These are phyloP conservation scores for Naganishia friedmannii DNA, from an alignment of 768 basidiomycete genomes.

Conservation along the genomic window DNA sequence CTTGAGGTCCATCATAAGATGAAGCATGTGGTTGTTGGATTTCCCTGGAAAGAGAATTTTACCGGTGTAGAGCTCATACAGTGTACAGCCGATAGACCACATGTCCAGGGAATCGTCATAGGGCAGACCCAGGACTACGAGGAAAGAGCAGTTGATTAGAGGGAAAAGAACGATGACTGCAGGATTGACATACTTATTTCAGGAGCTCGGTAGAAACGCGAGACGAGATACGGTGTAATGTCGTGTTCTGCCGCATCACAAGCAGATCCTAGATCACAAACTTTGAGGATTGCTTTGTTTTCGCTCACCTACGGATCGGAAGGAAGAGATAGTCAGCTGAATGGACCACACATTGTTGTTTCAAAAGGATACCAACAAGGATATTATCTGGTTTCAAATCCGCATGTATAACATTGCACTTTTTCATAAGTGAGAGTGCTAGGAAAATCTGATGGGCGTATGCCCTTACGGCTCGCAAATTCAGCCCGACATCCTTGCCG, in stretches of 20 bases:
- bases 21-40: slow-evolving; percentile 95
- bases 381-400: slow-evolving; percentile 99
- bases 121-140: slow-evolving; percentile 82
- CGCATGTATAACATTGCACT: slow-evolving; percentile 92
- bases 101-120: slow-evolving; percentile 91
- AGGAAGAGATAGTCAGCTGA: background rate
- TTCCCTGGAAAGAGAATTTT: slow-evolving; percentile 97
- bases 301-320: slow-evolving; percentile 72
- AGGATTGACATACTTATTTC: slow-evolving; percentile 77
- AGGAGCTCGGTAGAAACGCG: slow-evolving; percentile 94
- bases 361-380: slow-evolving; percentile 60
- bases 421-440: slow-evolving; percentile 75
- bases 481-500: slow-evolving; percentile 94
- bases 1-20: slow-evolving; percentile 96
- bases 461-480: slow-evolving; percentile 95
- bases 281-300: slow-evolving; percentile 83
- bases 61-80: slow-evolving; percentile 73
- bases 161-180: background rate
- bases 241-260: slow-evolving; percentile 84
- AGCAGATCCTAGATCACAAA: slow-evolving; percentile 96
- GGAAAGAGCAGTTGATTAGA: background rate
- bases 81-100: slow-evolving; percentile 95
- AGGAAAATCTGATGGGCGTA: slow-evolving; percentile 96
- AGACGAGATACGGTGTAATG: slow-evolving; percentile 96
- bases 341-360: background rate